Conservation (phyloP, 352 stramenopile genomes). For the Globisporangium rhizosaccharum region DNA sequence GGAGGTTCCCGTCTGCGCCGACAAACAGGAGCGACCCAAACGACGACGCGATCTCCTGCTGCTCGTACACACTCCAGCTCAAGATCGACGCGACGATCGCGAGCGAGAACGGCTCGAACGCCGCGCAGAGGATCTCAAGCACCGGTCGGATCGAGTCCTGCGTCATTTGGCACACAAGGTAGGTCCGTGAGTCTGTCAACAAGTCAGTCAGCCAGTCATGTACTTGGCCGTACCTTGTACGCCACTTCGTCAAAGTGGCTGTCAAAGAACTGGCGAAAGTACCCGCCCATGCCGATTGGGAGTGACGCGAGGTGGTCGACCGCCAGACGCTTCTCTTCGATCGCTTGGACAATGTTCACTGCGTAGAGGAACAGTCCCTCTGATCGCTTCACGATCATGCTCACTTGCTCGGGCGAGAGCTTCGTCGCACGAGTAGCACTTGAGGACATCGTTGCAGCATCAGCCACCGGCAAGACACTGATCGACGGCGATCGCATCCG, state of each 20-base stretch:
- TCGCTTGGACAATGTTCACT: conserved; percentile 66
- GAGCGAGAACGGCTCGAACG: conserved; percentile 54
- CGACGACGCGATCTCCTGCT: conserved; percentile 41
- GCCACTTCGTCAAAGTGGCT: conserved; percentile 49
- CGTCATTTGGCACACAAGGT: neutral
- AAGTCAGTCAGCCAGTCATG: neutral
- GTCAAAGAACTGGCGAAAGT: conserved; percentile 66
- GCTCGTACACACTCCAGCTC: conserved; percentile 51
- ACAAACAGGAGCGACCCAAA: conserved; percentile 61
- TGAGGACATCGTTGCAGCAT: conserved; percentile 4
- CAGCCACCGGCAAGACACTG: neutral
- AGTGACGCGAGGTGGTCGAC: conserved; percentile 48
- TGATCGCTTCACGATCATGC: conserved; percentile 45
- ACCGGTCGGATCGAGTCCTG: conserved; percentile 47
- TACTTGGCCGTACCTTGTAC: conserved; percentile 30
- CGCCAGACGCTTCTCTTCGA: conserved; percentile 42
- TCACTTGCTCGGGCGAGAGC: conserved; percentile 27
- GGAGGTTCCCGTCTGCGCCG: conserved; percentile 31
- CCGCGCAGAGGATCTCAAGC: conserved; percentile 62
- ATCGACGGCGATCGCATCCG: conserved; percentile 1
- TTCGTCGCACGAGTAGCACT: neutral
- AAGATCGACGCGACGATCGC: conserved; percentile 42
- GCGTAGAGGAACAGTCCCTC: conserved; percentile 73
- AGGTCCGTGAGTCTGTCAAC: neutral
- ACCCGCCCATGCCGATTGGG: conserved; percentile 58